phyloP scores from a whole-genome alignment of 352 stramenopile species.

The Globisporangium canariense region DNA sequence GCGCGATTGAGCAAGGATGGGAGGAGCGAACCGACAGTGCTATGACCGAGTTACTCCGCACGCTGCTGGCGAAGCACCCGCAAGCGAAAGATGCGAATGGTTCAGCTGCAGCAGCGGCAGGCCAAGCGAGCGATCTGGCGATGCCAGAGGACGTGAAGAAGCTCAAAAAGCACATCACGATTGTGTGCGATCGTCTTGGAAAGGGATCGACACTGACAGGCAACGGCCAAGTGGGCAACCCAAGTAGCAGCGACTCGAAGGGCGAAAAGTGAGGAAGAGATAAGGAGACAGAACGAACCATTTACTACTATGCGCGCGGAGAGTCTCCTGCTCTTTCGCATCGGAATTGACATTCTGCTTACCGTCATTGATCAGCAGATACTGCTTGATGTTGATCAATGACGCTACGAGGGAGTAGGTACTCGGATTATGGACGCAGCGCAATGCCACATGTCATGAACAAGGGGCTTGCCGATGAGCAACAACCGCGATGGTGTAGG shows the following conservation, averaged over 20 bases:
- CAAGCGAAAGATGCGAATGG: conserved; percentile 28
- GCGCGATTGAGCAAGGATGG: conserved; percentile 69
- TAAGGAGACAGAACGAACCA: background rate
- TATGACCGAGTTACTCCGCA: conserved; percentile 85
- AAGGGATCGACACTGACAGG: conserved; percentile 61
- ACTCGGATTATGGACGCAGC: too few relatives aligned
- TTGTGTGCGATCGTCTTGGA: conserved; percentile 84
- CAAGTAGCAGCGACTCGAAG: background rate
- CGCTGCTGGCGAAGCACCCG: conserved; percentile 60
- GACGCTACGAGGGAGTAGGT: too few relatives aligned
- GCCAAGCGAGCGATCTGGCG: conserved; percentile 39
- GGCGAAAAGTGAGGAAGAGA: background rate
- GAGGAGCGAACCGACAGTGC: conserved; percentile 82
- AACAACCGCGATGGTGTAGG: too few relatives aligned
- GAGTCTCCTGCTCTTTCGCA: too few relatives aligned
- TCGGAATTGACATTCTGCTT: too few relatives aligned
- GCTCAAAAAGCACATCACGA: conserved; percentile 90
- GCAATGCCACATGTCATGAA: too few relatives aligned
- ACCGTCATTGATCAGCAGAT: too few relatives aligned
- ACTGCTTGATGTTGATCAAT: too few relatives aligned
- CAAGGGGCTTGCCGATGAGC: too few relatives aligned
- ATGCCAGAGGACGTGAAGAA: conserved; percentile 81
- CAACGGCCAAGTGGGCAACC: background rate
- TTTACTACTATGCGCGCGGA: background rate
- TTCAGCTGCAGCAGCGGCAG: conserved; percentile 17